Evolutionary conservation across 768 basidiomycete species (phyloP).

Genomic region (Collybiopsis luxurians): DNA sequence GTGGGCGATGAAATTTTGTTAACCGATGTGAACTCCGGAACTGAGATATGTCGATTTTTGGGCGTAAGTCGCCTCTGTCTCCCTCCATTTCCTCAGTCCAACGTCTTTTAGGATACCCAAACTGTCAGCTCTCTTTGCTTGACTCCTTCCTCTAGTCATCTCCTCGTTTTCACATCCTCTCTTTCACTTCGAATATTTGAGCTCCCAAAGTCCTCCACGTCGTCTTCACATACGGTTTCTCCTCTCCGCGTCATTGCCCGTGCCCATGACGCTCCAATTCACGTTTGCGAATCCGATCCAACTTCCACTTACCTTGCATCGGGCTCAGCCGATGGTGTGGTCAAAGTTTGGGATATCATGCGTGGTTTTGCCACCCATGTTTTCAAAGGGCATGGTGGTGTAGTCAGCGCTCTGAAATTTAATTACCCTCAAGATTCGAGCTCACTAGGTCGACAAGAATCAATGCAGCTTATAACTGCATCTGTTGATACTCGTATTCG

Average conservation of each 20-base stretch:
- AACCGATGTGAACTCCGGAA: conserved; percentile 75
- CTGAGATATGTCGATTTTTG: conserved; percentile 74
- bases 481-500: conserved; percentile 91
- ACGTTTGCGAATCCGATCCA: conserved; percentile 81
- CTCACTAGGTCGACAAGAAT: conserved; percentile 39
- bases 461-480: conserved; percentile 84
- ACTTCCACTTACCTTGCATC: conserved; percentile 91
- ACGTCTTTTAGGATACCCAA: conserved; percentile 67
- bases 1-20: conserved; percentile 83
- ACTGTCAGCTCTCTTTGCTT: conserved; percentile 82
- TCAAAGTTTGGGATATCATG: conserved; percentile 93
- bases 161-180: conserved; percentile 80
- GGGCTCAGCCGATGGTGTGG: conserved; percentile 93
- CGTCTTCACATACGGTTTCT: conserved; percentile 49
- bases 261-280: conserved; percentile 93
- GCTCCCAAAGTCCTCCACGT: conserved; percentile 50
- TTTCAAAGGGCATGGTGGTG: conserved; percentile 97
- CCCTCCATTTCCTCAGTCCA: neutral
- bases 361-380: conserved; percentile 91
- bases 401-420: conserved; percentile 88
- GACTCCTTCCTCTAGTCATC: conserved; percentile 68
- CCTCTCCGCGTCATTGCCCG: conserved; percentile 75
- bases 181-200: conserved; percentile 83
- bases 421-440: conserved; percentile 69
- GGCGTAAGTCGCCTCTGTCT: conserved; percentile 57